phyloP scores from a whole-genome alignment of 129 eudicot species.

The Dittrichia graveolens region DNA sequence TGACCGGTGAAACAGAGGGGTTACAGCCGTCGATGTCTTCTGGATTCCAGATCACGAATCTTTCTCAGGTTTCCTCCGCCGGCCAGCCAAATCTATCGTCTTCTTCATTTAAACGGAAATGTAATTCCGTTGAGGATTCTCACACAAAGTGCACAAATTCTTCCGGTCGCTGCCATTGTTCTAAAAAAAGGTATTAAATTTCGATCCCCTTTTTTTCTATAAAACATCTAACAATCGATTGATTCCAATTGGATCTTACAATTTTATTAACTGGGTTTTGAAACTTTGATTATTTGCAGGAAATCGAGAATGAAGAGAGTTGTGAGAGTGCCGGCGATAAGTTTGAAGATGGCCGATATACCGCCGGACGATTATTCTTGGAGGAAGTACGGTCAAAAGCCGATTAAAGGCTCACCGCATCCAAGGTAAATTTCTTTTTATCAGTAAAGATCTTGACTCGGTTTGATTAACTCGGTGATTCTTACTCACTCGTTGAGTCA shows the following conservation, averaged over 20 bases:
- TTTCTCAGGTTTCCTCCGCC: conserved; percentile 68
- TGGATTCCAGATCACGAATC: conserved; percentile 85
- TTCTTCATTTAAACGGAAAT: conserved; percentile 83
- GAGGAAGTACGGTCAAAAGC: conserved; percentile 99
- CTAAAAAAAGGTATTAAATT: conserved; percentile 64
- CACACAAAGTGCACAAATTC: conserved; percentile 62
- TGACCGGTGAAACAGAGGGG: conserved; percentile 81
- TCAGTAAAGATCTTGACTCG: neutral
- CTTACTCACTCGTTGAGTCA: no score
- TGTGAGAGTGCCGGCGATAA: conserved; percentile 90
- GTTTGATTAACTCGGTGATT: conserved; percentile 17
- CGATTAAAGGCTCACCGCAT: conserved; percentile 97
- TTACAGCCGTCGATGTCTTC: conserved; percentile 82
- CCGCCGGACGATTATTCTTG: conserved; percentile 97
- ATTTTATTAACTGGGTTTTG: neutral
- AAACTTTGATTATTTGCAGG: conserved; percentile 34
- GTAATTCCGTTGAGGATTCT: conserved; percentile 77
- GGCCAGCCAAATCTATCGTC: conserved; percentile 72
- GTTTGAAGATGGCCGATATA: conserved; percentile 92
- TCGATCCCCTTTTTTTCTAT: neutral
- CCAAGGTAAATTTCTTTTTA: conserved; percentile 56
- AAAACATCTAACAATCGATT: conserved; percentile 10
- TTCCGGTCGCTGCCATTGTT: conserved; percentile 84
- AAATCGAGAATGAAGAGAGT: conserved; percentile 80
- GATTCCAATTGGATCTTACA: neutral